Base-by-base conservation (phyloP, 2,329 filamentous ascomycete species). In the Colletotrichum lini region DNA sequence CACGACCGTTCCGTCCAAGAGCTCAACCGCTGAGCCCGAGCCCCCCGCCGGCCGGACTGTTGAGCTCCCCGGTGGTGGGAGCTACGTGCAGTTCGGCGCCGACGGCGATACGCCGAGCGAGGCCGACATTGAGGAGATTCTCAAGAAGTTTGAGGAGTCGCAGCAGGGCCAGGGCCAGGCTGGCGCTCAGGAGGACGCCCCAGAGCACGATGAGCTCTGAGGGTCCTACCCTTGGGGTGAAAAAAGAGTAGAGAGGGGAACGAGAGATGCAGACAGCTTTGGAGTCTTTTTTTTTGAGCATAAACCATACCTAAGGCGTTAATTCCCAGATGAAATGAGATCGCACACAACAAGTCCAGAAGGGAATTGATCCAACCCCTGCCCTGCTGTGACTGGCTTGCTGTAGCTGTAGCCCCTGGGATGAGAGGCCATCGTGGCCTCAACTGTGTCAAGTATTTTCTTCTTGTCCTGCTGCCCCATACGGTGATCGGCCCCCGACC, bases 111-210 rank as follows among this genome's bases (percentile, higher is more conserved):
- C 44, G 79, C 85, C 82, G 26, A 83, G 80, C 45, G 80, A 83
- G 50, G 85, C 86, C 74, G 81, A 87, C 76, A 84, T 89, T 67
- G 84, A 90, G 76, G 85, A 87, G 75, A 86, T 90, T 63, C 72
- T 82, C 63, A 79, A 79, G 67, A 78, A 81, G 74, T 75, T 80
- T 26, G 77, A 79, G 72, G 77, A 78, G 65, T 63, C 60, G 47
- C 75, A 79, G 74, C 74, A 79, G 58, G 68, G 42, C 38, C 57
- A 59, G 13, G 54, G 38, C 67, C 65, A 63, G 71, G 76, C 77
- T 45, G 73, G 26, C 10, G 45, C 44, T 30, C 15, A 50, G 30
- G 74, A 76, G 63, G 75, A 76, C 63, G 74, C 78, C 74, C 52
- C 75, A 42, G 70, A 73, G 50, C 80, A 81, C 65, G 81, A 82